Evolutionary conservation across 176 grass and related monocot species (phyloP), one percentile per base, ranked within the genome.

Genomic region (Melocanna baccifera): DNA sequence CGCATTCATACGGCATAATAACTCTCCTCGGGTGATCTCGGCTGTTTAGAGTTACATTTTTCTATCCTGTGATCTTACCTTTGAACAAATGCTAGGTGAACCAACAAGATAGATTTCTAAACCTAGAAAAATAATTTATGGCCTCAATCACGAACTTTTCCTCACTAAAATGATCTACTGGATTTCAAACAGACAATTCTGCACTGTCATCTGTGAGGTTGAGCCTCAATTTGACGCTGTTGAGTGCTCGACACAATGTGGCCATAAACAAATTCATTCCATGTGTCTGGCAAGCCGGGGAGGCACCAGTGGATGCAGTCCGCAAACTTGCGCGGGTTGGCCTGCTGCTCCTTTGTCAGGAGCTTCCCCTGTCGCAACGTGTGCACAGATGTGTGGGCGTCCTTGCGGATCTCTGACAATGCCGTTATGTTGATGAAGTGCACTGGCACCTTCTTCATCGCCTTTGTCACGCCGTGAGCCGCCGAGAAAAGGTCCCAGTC

Each of bases 291-390:
- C 69, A 92, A 53, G 2, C 95, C 88, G 1, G 92, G 91, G 11
- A 97, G 92, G 79, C 92, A 97, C 92, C 94, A 97, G 69, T 97
- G 94, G 57, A 97, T 97, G 81, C 94, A 97, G 45, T 97, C 94
- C 1, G 94, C 91, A 22, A 92, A 97, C 78, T 80, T 90, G 9
- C 87, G 73, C 9, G 93, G 93, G 76, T 93, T 78, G 0, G 87
- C 83, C 77, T 91, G 79, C 83, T 96, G 93, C 84, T 99, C 86
- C 22, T 72, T 34, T 0, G 93, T 94, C 26, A 99, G 81, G 10
- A 96, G 88, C 86, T 96, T 94, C 32, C 97, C 97, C 78, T 96
- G 93, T 39, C 91, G 81, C 53, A 96, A 80, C 0, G 97, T 99
- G 83, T 99, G 86, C 32, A 99, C 97, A 0, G 97, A 99, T 43